Percentiles rank a stretch among this genome's conserved stretches.
Conservation (phyloP, 495 filamentous ascomycete genomes). For the Pyrenopolyporus hunteri region DNA sequence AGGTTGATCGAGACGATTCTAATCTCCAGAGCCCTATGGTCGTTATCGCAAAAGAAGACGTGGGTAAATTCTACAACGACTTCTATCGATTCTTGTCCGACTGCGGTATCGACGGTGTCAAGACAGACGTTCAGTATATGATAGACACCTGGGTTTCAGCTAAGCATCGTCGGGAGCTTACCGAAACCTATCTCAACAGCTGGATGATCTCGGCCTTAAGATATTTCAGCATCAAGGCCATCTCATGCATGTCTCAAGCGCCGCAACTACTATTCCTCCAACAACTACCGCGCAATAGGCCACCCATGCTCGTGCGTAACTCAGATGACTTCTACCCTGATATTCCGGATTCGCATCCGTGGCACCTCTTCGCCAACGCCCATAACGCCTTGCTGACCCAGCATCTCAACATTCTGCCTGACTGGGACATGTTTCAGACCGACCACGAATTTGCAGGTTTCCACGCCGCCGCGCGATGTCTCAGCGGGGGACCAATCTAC, state of each 20-base stretch:
- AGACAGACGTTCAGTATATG: constrained; percentile 89
- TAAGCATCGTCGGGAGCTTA: constrained; percentile 69
- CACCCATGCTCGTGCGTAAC: constrained; percentile 76
- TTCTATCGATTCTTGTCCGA: constrained; percentile 81
- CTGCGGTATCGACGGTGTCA: constrained; percentile 79
- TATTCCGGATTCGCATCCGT: constrained; percentile 76
- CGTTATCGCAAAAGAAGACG: constrained; percentile 74
- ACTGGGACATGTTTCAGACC: constrained; percentile 99
- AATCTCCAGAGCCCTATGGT: constrained; percentile 69
- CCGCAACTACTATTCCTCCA: constrained; percentile 85
- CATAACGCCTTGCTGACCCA: constrained; percentile 85
- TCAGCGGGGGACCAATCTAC: constrained; percentile 90
- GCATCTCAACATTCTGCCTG: constrained; percentile 64
- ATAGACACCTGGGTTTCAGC: constrained; percentile 76
- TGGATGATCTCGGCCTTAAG: constrained; percentile 80
- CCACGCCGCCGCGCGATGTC: constrained; percentile 87
- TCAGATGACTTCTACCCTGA: constrained; percentile 95
- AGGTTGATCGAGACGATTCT: constrained; percentile 59
- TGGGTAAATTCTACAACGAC: constrained; percentile 80
- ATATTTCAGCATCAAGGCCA: constrained; percentile 76
- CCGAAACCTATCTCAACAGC: constrained; percentile 78
- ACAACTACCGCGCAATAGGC: constrained; percentile 74
- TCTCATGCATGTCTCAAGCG: constrained; percentile 90
- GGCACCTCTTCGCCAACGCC: constrained; percentile 94
- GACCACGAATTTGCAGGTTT: constrained; percentile 74